Evolutionary conservation across 2,329 filamentous ascomycete species (phyloP).

Genomic region (Tothia fuscella): DNA sequence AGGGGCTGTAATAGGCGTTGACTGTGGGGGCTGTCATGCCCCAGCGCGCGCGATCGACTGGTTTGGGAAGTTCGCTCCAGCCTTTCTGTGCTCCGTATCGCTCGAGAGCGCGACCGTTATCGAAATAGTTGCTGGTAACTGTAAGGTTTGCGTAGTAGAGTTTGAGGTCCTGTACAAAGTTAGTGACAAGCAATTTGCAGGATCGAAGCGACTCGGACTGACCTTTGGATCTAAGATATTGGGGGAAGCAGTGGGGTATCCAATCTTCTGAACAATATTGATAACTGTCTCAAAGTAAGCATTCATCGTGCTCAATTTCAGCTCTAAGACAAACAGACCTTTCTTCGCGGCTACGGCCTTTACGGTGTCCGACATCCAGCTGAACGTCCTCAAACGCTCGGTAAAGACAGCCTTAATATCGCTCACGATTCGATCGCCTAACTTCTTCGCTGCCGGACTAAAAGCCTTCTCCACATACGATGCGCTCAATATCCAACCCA

Average conservation of each 20-base stretch:
- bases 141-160: slow-evolving; percentile 44
- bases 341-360: slow-evolving; percentile 50
- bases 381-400: slow-evolving; percentile 43
- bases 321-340: too few relatives aligned
- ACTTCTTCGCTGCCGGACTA: slow-evolving; percentile 50
- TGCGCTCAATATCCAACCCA: slow-evolving; percentile 59
- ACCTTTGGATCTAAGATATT: slow-evolving; percentile 15
- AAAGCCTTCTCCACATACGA: slow-evolving; percentile 62
- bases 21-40: slow-evolving; percentile 44
- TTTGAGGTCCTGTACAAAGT: slow-evolving; percentile 37
- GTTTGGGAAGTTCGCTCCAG: slow-evolving; percentile 49
- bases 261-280: slow-evolving; percentile 58
- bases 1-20: slow-evolving; percentile 42
- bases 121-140: slow-evolving; percentile 43
- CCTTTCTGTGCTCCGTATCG: slow-evolving; percentile 34
- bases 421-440: slow-evolving; percentile 59
- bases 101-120: slow-evolving; percentile 43
- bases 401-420: slow-evolving; percentile 58
- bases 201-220: not conserved
- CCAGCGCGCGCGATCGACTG: slow-evolving; percentile 49
- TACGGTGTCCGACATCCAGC: slow-evolving; percentile 54
- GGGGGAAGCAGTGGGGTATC: slow-evolving; percentile 41
- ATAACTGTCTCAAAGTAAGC: too few relatives aligned
- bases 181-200: not conserved
- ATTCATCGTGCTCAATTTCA: too few relatives aligned